Base-by-base conservation (phyloP, 192 early-diverging fungal genomes). In the Chytriomyces sp. region DNA sequence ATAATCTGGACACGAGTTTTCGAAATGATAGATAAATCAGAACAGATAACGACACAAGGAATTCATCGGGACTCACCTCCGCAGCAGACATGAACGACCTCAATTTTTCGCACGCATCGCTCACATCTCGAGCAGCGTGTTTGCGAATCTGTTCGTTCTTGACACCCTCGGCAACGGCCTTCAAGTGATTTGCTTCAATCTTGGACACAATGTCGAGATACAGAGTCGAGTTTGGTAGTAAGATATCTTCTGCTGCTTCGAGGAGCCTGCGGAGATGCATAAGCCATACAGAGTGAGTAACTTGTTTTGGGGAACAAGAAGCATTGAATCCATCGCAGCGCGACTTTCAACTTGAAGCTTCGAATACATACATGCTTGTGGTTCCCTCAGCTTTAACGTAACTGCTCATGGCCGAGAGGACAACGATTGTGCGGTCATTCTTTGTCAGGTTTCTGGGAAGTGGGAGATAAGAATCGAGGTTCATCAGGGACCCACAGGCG, bases 361-460 rank as follows among this genome's bases (percentile, higher is more conserved):
- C 26, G 45, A 61, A 88, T 80, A 46, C 74, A 61, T 80, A 91
- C 90, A 91, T 82, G 60, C 93, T 93, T 44, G 97, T 99, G 28
- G 97, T 98, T 48, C 96, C 97, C 59, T 91, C 89, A 44, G 92
- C 79, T 81, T 99, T 99, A 71, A 87, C 89, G 28, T 93, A 86
- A 49, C 93, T 92, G 87, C 93, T 94, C 83, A 96, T 90, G 53
- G 97, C 97, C 9, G 97, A 99, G 67, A 97, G 94, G 26, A 99
- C 97, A n/a, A 98, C 93, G 61, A 94, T 87, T 46, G 93, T 89
- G 59, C 92, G 89, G 80, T 93, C 89, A 45, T 87, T 86, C 67
- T 90, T 87, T n/a, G 94, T 8, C 13, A 64, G 64, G 49, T 50
- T 59, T 47, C 65, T 63, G 11, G 20, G 64, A 28, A 13, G 23